A percentile compares a stretch with the other conserved stretches of the same genome.
These are phyloP conservation scores for Vaccinium vitisidaea DNA, from an alignment of 148 eudicot genomes.

Conservation along the genomic window DNA sequence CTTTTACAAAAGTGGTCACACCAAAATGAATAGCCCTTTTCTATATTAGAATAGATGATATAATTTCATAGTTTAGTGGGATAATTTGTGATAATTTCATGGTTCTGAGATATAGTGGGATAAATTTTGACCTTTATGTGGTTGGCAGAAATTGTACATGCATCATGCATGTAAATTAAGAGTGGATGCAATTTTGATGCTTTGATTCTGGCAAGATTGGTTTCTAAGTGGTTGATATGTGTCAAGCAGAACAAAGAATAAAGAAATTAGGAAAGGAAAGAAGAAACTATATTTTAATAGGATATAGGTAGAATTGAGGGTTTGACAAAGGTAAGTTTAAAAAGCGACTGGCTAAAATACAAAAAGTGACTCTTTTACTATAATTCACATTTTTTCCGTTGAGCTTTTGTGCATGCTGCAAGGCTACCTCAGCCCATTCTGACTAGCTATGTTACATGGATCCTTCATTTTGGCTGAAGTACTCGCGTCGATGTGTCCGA, in stretches of 20 bases:
- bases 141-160: not conserved
- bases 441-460: no score
- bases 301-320: no score
- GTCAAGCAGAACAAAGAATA: not conserved
- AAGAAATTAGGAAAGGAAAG: not conserved
- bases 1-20: no score
- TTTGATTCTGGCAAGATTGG: not conserved
- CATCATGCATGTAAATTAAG: not conserved
- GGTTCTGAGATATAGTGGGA: not conserved
- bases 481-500: no score
- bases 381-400: no score
- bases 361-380: no score
- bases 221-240: not conserved
- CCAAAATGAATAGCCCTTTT: no score
- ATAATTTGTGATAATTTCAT: not conserved
- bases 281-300: not conserved
- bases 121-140: not conserved
- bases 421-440: no score
- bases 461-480: no score
- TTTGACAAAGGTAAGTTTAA: no score
- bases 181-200: not conserved
- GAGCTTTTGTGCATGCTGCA: no score
- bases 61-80: not conserved
- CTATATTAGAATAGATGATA: not conserved
- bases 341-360: no score